Percentiles rank a stretch among this genome's conserved stretches.
Evolutionary conservation across 2,329 filamentous ascomycete genomes (phyloP).

Genomic region (Cladosporium halotolerans): DNA sequence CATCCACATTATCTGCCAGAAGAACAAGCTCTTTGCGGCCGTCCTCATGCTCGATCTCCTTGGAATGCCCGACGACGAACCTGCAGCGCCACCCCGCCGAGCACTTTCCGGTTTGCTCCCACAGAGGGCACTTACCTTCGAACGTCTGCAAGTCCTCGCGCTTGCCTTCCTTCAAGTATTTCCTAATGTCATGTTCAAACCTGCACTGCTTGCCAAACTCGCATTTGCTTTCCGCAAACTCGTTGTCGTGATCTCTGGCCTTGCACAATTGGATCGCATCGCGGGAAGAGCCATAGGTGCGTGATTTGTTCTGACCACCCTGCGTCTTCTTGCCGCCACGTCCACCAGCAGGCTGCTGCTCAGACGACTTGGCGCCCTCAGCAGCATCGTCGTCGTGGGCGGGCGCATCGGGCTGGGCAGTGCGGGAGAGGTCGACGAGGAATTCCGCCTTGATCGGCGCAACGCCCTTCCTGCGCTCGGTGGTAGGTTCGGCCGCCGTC

Average conservation of each 20-base stretch:
- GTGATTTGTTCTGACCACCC: constrained; percentile 74
- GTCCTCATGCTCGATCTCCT: constrained; percentile 70
- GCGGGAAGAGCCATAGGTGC: constrained; percentile 71
- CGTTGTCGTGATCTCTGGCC: constrained; percentile 62
- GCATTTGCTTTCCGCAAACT: constrained; percentile 75
- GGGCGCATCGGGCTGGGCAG: constrained; percentile 11
- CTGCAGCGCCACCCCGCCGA: constrained; percentile 89
- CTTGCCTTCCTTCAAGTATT: constrained; percentile 77
- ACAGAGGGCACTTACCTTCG: constrained; percentile 74
- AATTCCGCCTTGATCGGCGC: constrained; percentile 70
- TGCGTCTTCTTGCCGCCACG: constrained; percentile 46
- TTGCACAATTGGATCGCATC: constrained; percentile 75
- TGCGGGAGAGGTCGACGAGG: constrained; percentile 29
- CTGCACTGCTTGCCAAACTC: constrained; percentile 74
- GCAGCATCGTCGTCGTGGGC: constrained; percentile 33
- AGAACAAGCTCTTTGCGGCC: constrained; percentile 77
- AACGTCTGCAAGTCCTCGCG: constrained; percentile 73
- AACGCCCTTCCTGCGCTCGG: constrained; percentile 46
- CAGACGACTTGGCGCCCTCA: constrained; percentile 35
- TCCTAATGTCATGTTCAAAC: constrained; percentile 74
- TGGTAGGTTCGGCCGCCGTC: constrained; percentile 25
- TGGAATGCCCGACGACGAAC: constrained; percentile 79
- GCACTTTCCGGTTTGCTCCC: constrained; percentile 68
- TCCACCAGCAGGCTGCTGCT: constrained; percentile 26
- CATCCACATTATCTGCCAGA: constrained; percentile 48